These are phyloP conservation scores for Asterionellopsis glacialis DNA, from an alignment of 108 stramenopile species.

Conservation along the genomic window DNA sequence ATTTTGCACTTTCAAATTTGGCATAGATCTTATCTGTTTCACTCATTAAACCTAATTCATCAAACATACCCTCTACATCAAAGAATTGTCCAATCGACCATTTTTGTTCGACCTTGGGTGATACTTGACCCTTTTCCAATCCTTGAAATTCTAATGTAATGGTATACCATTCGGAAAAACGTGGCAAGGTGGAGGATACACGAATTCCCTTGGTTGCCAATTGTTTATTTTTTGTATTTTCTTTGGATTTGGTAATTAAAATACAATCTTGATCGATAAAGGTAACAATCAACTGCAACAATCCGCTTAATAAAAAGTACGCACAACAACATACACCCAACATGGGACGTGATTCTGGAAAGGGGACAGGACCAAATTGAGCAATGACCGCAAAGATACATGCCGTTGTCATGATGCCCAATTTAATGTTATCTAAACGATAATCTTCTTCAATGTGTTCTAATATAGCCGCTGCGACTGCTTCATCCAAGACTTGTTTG, in stretches of 20 bases:
- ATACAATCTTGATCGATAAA: constrained; percentile 93
- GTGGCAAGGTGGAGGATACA: constrained; percentile 75
- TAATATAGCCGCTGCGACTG: constrained; percentile 65
- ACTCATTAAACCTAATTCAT: constrained; percentile 67
- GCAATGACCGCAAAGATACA: constrained; percentile 90
- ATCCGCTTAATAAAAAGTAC: constrained; percentile 90
- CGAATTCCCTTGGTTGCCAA: constrained; percentile 67
- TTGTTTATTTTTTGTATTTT: constrained; percentile 42
- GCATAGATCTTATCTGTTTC: constrained; percentile 57
- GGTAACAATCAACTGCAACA: constrained; percentile 88
- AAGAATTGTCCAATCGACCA: constrained; percentile 91
- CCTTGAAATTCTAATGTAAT: constrained; percentile 72
- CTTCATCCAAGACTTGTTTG: constrained; percentile 96
- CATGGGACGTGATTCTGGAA: constrained; percentile 83
- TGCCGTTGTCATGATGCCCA: constrained; percentile 83
- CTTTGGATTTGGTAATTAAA: constrained; percentile 68
- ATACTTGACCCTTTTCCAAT: constrained; percentile 7
- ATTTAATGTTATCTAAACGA: constrained; percentile 86
- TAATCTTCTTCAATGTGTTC: constrained; percentile 80
- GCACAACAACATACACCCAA: constrained; percentile 86
- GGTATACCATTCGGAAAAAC: constrained; percentile 85
- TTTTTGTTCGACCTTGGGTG: constrained; percentile 54
- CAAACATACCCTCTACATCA: constrained; percentile 90
- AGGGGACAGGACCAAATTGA: constrained; percentile 91
- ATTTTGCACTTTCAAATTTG: constrained; percentile 67